Conservation (phyloP, 2,329 filamentous ascomycete genomes). For the Colletotrichum somersetense region DNA sequence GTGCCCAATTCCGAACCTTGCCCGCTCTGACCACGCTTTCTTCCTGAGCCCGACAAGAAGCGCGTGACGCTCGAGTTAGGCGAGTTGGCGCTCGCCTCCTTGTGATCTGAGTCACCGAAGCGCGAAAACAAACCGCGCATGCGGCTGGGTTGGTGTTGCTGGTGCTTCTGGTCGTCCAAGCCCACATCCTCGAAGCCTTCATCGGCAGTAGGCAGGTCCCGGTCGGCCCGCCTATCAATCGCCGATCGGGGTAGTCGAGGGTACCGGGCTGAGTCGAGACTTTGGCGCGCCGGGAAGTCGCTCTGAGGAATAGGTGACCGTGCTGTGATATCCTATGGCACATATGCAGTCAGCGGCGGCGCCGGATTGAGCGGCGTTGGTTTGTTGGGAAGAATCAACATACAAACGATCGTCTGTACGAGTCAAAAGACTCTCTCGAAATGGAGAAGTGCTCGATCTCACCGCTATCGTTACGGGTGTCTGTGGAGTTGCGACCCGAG, state of each 20-base stretch:
- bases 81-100: conserved; percentile 49
- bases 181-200: conserved; percentile 91
- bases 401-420: conserved; percentile 95
- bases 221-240: conserved; percentile 68
- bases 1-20: conserved; percentile 78
- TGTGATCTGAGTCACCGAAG: conserved; percentile 73
- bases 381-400: conserved; percentile 51
- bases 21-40: conserved; percentile 79
- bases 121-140: conserved; percentile 83
- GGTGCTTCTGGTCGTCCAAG: conserved; percentile 77
- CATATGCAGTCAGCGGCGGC: conserved; percentile 16
- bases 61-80: conserved; percentile 58
- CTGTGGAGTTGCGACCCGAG: conserved; percentile 65
- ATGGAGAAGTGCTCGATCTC: conserved; percentile 96
- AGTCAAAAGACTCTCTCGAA: conserved; percentile 96
- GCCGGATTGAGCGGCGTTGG: background rate
- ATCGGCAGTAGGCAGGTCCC: conserved; percentile 75
- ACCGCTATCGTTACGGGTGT: conserved; percentile 70
- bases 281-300: conserved; percentile 77
- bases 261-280: conserved; percentile 80
- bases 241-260: conserved; percentile 73
- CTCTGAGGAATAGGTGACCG: conserved; percentile 78
- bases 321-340: conserved; percentile 85
- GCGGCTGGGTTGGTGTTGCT: conserved; percentile 49
- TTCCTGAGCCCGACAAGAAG: conserved; percentile 74